Evolutionary conservation across 805 yeast genomes (phyloP).

Genomic region (Kodamaea neixiangensis): DNA sequence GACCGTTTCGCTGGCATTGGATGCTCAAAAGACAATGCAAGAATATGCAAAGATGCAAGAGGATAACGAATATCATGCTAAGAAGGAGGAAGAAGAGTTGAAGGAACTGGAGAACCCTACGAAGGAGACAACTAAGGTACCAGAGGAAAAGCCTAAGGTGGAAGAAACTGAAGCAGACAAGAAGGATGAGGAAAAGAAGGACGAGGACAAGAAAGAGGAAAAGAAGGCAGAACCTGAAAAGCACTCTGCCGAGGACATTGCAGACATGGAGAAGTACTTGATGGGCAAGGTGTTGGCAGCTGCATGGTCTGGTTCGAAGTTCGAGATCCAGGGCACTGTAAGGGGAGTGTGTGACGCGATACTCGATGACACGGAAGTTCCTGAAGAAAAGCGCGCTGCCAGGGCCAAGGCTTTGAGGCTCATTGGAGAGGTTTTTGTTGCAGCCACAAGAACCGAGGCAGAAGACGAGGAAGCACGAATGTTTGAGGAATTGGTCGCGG

Average conservation of each 20-base stretch:
- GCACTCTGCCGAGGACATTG: constrained; percentile 59
- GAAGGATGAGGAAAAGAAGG: constrained; percentile 17
- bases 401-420: constrained; percentile 65
- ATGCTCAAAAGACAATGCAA: constrained; percentile 77
- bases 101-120: constrained; percentile 14
- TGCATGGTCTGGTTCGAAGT: constrained; percentile 82
- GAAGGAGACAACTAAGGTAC: constrained; percentile 17
- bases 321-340: constrained; percentile 72
- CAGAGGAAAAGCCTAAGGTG: constrained; percentile 12
- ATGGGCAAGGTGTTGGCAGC: constrained; percentile 82
- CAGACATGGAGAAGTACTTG: constrained; percentile 69
- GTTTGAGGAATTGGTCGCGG: constrained; percentile 68
- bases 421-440: constrained; percentile 63
- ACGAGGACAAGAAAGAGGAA: constrained; percentile 8
- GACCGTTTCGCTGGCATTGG: constrained; percentile 71
- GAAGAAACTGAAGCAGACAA: constrained; percentile 19
- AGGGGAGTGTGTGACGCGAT: constrained; percentile 70
- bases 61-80: constrained; percentile 46
- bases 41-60: constrained; percentile 70
- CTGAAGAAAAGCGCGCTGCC: constrained; percentile 47
- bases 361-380: constrained; percentile 56
- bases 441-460: constrained; percentile 59
- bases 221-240: constrained; percentile 30
- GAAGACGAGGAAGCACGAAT: constrained; percentile 78
- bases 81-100: constrained; percentile 30